A percentile compares a stretch with the other conserved stretches of the same genome.
These are phyloP conservation scores for Cystofilobasidium macerans DNA, from an alignment of 768 basidiomycete genomes.

Conservation along the genomic window DNA sequence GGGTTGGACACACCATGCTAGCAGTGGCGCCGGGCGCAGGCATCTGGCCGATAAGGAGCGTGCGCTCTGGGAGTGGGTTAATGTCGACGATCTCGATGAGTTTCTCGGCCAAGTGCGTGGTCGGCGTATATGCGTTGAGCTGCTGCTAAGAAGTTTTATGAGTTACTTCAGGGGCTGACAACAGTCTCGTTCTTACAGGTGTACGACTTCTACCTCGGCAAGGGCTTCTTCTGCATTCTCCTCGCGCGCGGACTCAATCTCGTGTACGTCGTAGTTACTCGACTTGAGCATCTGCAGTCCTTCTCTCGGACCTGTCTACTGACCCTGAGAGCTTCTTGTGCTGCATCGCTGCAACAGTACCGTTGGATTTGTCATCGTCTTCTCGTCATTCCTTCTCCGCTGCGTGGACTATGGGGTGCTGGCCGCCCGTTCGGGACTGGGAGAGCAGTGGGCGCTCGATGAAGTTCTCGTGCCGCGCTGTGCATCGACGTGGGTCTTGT, in stretches of 20 bases:
- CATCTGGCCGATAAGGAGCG: no score
- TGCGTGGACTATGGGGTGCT: conserved; percentile 87
- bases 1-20: conserved; percentile 26
- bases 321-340: conserved; percentile 19
- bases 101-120: conserved; percentile 73
- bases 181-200: conserved; percentile 32
- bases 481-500: conserved; percentile 56
- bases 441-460: conserved; percentile 46
- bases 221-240: conserved; percentile 91
- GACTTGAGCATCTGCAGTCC: not conserved
- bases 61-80: conserved; percentile 98
- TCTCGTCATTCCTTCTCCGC: conserved; percentile 88
- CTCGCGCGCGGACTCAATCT: conserved; percentile 84
- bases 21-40: conserved; percentile 36
- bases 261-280: conserved; percentile 51
- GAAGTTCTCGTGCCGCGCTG: conserved; percentile 76
- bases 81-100: conserved; percentile 90
- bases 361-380: conserved; percentile 93
- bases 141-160: not conserved
- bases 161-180: not conserved
- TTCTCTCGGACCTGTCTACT: conserved; percentile 14
- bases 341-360: conserved; percentile 65
- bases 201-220: conserved; percentile 91
- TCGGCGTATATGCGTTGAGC: not conserved
- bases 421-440: conserved; percentile 50